Conservation (phyloP, 106 monocot species). For the Acorus calamus region DNA sequence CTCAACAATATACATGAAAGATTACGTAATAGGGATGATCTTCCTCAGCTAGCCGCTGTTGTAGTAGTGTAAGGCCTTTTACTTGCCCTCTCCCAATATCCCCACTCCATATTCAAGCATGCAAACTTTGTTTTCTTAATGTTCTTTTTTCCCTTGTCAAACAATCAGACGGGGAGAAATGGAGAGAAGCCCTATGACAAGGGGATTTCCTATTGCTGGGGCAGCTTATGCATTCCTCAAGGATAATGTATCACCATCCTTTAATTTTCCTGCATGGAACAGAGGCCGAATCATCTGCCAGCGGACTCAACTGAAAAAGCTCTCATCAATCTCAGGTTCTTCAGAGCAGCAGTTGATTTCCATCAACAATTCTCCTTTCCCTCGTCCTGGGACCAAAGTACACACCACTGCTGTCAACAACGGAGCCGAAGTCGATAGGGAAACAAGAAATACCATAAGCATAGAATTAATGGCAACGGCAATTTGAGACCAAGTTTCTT, state of each 20-base stretch:
- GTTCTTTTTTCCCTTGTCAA: constrained; percentile 6
- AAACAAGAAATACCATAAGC: constrained; percentile 11
- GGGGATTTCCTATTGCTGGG: constrained; percentile 50
- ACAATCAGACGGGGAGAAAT: constrained; percentile 75
- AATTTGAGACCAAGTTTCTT: too few species aligned
- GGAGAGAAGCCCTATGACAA: constrained; percentile 63
- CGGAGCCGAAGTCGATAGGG: background rate
- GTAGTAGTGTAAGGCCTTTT: constrained; percentile 60
- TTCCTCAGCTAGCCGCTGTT: constrained; percentile 73
- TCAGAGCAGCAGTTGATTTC: constrained; percentile 25
- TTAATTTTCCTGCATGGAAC: constrained; percentile 85
- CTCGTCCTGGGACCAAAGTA: constrained; percentile 40
- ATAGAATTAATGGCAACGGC: constrained; percentile 29
- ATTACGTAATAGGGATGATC: constrained; percentile 43
- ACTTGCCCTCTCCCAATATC: background rate
- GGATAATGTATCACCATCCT: constrained; percentile 52
- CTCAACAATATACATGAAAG: constrained; percentile 47
- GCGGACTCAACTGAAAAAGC: constrained; percentile 55
- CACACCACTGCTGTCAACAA: constrained; percentile 22
- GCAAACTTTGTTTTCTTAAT: background rate
- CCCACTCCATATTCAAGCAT: background rate
- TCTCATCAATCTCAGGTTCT: constrained; percentile 12
- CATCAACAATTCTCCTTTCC: constrained; percentile 37
- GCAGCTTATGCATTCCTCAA: constrained; percentile 65
- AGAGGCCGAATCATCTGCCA: constrained; percentile 81